phyloP scores from a whole-genome alignment of 2,329 filamentous ascomycete species.

The Colletotrichum somersetense region DNA sequence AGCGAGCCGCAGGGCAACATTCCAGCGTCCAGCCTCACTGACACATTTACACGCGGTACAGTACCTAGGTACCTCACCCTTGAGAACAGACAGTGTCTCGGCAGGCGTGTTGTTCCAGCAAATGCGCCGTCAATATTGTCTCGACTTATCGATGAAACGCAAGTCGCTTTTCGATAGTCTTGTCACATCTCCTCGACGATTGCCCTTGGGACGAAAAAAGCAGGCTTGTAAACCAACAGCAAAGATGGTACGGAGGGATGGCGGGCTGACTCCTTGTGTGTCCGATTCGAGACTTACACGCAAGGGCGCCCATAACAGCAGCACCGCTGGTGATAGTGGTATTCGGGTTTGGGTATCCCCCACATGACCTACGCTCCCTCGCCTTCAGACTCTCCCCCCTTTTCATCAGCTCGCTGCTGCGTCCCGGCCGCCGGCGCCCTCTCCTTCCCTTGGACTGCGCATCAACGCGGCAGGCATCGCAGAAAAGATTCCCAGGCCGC shows the following conservation, averaged over 20 bases:
- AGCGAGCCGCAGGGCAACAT: background rate
- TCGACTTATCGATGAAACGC: background rate
- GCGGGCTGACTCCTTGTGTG: background rate
- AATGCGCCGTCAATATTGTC: background rate
- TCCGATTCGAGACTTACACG: background rate
- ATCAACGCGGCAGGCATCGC: constrained; percentile 33
- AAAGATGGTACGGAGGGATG: background rate
- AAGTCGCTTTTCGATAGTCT: background rate
- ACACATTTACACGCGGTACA: background rate
- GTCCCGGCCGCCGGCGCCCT: background rate
- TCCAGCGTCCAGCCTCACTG: constrained; percentile 3
- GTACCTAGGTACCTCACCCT: background rate
- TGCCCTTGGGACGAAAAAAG: background rate
- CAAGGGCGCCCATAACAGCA: background rate
- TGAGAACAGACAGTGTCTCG: constrained; percentile 2
- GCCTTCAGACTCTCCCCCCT: background rate
- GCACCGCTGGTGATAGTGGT: background rate
- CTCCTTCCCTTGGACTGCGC: constrained; percentile 1
- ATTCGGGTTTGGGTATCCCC: background rate
- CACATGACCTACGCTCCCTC: background rate
- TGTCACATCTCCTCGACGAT: background rate
- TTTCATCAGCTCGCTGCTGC: background rate
- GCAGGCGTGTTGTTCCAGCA: background rate
- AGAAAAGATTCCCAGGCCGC: constrained; percentile 24
- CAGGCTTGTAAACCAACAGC: too few species aligned